These are phyloP conservation scores for Fusarium tanahbumbuense DNA, from an alignment of 2,329 filamentous ascomycete species.

Conservation along the genomic window DNA sequence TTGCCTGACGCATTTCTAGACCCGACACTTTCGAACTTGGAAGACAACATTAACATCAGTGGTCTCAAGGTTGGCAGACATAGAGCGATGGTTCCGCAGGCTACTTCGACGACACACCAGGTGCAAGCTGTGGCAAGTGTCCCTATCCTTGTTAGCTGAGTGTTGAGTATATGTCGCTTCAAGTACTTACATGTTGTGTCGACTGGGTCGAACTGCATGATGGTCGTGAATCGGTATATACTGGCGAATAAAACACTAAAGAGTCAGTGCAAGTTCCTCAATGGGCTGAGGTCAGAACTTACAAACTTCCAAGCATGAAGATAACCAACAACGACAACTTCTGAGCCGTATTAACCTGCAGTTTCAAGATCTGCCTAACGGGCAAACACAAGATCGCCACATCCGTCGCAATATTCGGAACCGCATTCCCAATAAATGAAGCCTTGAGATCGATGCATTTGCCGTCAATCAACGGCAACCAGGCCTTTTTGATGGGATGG, in stretches of 20 bases:
- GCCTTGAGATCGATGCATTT: conserved; percentile 31
- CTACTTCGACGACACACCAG: conserved; percentile 36
- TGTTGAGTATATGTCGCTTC: rapidly evolving
- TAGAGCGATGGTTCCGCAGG: conserved; percentile 31
- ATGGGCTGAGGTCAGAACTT: background rate
- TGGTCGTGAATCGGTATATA: conserved; percentile 34
- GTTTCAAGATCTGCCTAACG: conserved; percentile 15
- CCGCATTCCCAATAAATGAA: conserved; percentile 29
- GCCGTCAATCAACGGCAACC: conserved; percentile 21
- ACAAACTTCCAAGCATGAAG: conserved; percentile 34
- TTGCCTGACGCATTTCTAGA: background rate
- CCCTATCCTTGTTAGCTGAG: conserved; percentile 5
- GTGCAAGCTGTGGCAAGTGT: conserved; percentile 32
- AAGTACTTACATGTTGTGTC: conserved; percentile 27
- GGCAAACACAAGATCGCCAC: conserved; percentile 29
- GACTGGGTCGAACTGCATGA: conserved; percentile 17
- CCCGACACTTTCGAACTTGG: conserved; percentile 17
- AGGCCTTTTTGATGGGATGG: conserved; percentile 19
- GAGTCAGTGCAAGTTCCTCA: no score
- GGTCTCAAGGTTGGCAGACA: conserved; percentile 30
- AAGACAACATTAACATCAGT: conserved; percentile 26
- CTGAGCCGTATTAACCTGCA: conserved; percentile 29
- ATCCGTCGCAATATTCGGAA: conserved; percentile 30
- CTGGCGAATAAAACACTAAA: conserved; percentile 29
- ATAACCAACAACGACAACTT: conserved; percentile 27